These are phyloP conservation scores for Chloroidium sp. DNA, from an alignment of 163 green algal species.

Conservation along the genomic window DNA sequence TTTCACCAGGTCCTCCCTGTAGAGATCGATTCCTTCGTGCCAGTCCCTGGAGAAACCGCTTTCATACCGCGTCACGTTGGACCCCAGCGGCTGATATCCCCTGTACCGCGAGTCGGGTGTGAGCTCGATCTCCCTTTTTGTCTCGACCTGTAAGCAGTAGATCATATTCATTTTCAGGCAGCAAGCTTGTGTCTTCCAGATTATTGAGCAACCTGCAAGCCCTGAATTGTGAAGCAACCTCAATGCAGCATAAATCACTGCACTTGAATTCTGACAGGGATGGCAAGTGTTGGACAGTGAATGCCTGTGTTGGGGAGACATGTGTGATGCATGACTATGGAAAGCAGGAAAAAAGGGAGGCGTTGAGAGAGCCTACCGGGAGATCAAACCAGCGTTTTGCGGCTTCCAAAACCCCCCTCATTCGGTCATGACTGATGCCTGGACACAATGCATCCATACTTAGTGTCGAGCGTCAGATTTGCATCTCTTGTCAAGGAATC, in stretches of 20 bases:
- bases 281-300: too few relatives aligned
- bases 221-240: background rate
- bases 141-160: constrained; percentile 15
- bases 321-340: too few relatives aligned
- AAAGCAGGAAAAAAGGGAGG: too few relatives aligned
- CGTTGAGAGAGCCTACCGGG: constrained; percentile 18
- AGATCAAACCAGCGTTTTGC: constrained; percentile 39
- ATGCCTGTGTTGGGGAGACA: too few relatives aligned
- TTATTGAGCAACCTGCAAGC: background rate
- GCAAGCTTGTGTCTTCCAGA: background rate
- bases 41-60: constrained; percentile 39
- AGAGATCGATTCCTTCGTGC: constrained; percentile 54
- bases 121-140: constrained; percentile 36
- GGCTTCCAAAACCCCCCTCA: constrained; percentile 18
- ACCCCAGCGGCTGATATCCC: constrained; percentile 50
- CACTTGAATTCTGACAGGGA: too few relatives aligned
- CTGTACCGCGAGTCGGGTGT: constrained; percentile 27
- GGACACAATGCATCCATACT: background rate
- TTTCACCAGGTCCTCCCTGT: constrained; percentile 25
- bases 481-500: too few relatives aligned
- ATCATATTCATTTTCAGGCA: background rate
- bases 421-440: constrained; percentile 27
- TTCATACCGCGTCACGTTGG: constrained; percentile 53
- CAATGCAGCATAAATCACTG: too few relatives aligned
- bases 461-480: background rate